Conservation (phyloP, 371 early-diverging fungal genomes). For the Rhizopus stolonifer region DNA sequence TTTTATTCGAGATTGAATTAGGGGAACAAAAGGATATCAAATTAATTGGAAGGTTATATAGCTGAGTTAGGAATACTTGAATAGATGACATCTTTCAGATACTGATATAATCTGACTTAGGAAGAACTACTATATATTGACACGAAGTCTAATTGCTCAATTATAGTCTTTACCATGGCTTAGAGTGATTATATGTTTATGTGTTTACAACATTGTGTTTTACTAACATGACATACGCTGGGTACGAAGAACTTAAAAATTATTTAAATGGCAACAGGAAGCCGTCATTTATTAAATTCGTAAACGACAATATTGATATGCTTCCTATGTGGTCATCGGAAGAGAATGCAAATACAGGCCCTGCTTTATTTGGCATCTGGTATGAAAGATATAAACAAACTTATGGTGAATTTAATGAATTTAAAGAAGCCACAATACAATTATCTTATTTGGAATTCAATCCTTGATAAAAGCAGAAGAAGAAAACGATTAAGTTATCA, state of each 20-base stretch:
- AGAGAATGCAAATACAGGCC: slow-evolving; percentile 6
- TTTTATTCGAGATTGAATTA: too few relatives aligned
- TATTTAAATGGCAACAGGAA: background rate
- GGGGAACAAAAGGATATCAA: too few relatives aligned
- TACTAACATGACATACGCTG: slow-evolving; percentile 1
- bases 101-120: too few relatives aligned
- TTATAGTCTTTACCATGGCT: too few relatives aligned
- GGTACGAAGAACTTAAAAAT: background rate
- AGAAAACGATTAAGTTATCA: slow-evolving; percentile 13
- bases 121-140: too few relatives aligned
- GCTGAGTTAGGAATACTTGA: too few relatives aligned
- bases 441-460: slow-evolving; percentile 14
- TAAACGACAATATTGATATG: slow-evolving; percentile 9
- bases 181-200: background rate
- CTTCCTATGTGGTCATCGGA: slow-evolving; percentile 3
- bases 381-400: slow-evolving; percentile 8
- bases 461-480: slow-evolving; percentile 13
- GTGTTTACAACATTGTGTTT: background rate
- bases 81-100: too few relatives aligned
- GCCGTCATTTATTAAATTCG: slow-evolving; percentile 4
- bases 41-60: too few relatives aligned
- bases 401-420: slow-evolving; percentile 4
- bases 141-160: too few relatives aligned
- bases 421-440: slow-evolving; percentile 14
- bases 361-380: slow-evolving; percentile 8